Conservation (phyloP, 208 protist genomes). For the Crithidia brevicula region DNA sequence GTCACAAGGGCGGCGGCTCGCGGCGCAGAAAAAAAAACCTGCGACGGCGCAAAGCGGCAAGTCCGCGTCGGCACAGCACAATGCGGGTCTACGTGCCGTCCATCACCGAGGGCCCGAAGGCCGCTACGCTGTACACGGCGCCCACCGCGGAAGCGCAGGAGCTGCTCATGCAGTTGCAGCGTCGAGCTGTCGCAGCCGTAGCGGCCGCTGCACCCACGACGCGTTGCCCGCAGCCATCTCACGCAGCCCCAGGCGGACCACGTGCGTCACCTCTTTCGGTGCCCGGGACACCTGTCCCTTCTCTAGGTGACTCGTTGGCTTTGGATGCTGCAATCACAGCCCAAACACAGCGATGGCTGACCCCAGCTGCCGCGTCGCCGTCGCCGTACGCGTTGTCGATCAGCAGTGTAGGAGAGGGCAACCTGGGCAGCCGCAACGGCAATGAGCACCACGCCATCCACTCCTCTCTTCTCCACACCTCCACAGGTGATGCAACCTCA, state of each 20-base stretch:
- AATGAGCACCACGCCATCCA: constrained; percentile 17
- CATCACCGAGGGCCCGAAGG: constrained; percentile 43
- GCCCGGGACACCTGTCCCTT: too few species aligned
- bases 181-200: not conserved
- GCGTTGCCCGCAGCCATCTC: too few species aligned
- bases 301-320: too few species aligned
- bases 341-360: too few species aligned
- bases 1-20: not conserved
- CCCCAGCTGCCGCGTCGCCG: too few species aligned
- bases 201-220: not conserved
- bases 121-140: constrained; percentile 38
- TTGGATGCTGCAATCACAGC: too few species aligned
- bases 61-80: constrained; percentile 18
- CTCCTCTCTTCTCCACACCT: constrained; percentile 1
- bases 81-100: constrained; percentile 39
- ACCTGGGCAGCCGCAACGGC: not conserved
- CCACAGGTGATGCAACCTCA: not conserved
- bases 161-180: constrained; percentile 27
- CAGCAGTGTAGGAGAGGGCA: too few species aligned
- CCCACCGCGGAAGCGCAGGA: constrained; percentile 37
- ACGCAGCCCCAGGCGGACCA: too few species aligned
- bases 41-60: constrained; percentile 13
- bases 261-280: too few species aligned
- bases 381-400: too few species aligned
- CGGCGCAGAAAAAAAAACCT: constrained; percentile 14